Evolutionary conservation across 2,329 filamentous ascomycete species (phyloP), one percentile per base, ranked within the genome.

Genomic region (Periglandula ipomoeae): DNA sequence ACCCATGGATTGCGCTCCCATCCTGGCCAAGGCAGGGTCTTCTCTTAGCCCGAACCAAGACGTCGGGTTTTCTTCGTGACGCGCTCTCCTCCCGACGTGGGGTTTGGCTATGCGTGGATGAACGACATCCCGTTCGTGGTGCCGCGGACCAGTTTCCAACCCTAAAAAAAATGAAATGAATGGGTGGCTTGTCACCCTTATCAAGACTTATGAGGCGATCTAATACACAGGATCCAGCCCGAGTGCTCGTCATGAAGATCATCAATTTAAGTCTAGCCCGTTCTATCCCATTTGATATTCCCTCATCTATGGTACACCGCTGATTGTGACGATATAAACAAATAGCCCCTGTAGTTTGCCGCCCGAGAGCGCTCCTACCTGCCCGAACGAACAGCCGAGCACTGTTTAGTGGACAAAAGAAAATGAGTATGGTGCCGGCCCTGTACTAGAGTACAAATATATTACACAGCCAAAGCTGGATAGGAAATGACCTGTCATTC

Each of bases 21-120:
- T 15, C 15, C 30, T 15, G 9, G 9, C 15, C 30, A 10, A 15
- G 30, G 10, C 11, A 32, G 30, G 30, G 30, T 32, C 15, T 15
- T 30, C 6, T 30, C 13, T 15, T 15, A 32, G 5, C 30, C 62
- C 61, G 62, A 65, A 59, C 62, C 62, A 61, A 56, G 56, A 56
- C 51, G 55, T 63, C 62, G 62, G 62, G 59, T 58, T 61, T 54
- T 42, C 44, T 38, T 32, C 15, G 30, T 32, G 30, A 15, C 30
- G 6, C 27, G 13, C 27, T 30, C 27, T 30, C 27, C 13, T 30
- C 6, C 9, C 15, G 30, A 15, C 15, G 30, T 9, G 30, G 61
- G 61, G 58, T 59, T 53, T 52, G 35, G 35, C 8, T 15, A 15
- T 32, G 35, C 35, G 17, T 38, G 35, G 35, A 32, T n/a, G 30